Percentiles rank a stretch among this genome's conserved stretches.
Conservation (phyloP, 1,284 basidiomycete species). For the Schizopora paradoxa region DNA sequence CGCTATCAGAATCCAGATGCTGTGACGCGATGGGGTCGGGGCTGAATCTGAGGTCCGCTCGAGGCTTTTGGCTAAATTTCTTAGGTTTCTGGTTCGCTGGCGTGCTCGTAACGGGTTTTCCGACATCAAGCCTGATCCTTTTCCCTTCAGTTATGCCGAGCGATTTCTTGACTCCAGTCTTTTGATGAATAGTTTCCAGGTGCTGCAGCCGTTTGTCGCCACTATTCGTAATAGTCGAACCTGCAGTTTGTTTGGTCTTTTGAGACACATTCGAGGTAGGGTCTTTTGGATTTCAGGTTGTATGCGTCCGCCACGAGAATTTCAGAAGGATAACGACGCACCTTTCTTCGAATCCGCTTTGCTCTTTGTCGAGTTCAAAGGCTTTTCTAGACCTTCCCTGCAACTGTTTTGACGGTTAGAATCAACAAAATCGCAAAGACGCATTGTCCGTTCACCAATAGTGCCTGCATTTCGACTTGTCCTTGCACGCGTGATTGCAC, state of each 20-base stretch:
- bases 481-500: conserved; percentile 76
- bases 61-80: no score
- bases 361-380: conserved; percentile 39
- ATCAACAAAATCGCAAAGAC: conserved; percentile 4
- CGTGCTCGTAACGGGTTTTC: conserved; percentile 9
- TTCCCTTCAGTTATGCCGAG: conserved; percentile 37
- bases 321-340: background rate
- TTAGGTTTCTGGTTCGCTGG: conserved; percentile 29
- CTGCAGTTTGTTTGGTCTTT: conserved; percentile 20
- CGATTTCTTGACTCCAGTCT: conserved; percentile 36
- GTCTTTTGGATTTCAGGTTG: background rate
- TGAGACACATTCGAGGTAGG: background rate
- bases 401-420: conserved; percentile 42
- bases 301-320: background rate
- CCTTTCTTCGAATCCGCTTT: conserved; percentile 18
- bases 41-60: no score
- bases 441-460: conserved; percentile 47
- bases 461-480: conserved; percentile 69
- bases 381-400: conserved; percentile 58
- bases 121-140: conserved; percentile 41
- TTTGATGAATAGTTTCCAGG: conserved; percentile 42
- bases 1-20: no score
- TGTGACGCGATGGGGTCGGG: no score
- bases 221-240: conserved; percentile 20
- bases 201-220: conserved; percentile 33